Evolutionary conservation across 2,329 filamentous ascomycete species (phyloP).

Genomic region (Penicillium capsulatum): DNA sequence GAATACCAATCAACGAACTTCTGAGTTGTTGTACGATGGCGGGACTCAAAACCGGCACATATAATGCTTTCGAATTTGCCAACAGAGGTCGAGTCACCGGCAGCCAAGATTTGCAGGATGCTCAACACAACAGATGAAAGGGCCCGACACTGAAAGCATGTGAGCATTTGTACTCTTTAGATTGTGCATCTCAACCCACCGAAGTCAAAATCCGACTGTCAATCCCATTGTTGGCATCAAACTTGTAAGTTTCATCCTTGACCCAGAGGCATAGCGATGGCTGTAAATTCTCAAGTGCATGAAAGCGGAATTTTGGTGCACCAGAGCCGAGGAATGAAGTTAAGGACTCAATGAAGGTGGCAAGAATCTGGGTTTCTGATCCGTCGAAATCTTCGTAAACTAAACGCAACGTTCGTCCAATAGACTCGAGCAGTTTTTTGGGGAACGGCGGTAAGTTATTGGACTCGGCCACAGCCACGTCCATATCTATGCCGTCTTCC

Average conservation of each 20-base stretch:
- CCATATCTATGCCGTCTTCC: slow-evolving; percentile 8
- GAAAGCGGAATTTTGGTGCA: slow-evolving; percentile 49
- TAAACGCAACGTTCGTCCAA: slow-evolving; percentile 50
- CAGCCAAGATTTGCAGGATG: slow-evolving; percentile 28
- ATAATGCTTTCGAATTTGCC: slow-evolving; percentile 51
- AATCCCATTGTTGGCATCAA: slow-evolving; percentile 26
- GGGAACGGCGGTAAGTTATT: slow-evolving; percentile 16
- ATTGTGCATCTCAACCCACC: slow-evolving; percentile 27
- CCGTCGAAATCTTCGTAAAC: slow-evolving; percentile 51
- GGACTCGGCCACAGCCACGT: slow-evolving; percentile 4
- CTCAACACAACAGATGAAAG: slow-evolving; percentile 32
- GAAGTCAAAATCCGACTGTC: slow-evolving; percentile 33
- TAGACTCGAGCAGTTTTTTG: slow-evolving; percentile 60
- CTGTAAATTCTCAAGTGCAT: slow-evolving; percentile 59
- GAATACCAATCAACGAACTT: slow-evolving; percentile 63
- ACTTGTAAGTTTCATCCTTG: slow-evolving; percentile 27
- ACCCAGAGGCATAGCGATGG: slow-evolving; percentile 33
- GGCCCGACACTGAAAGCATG: slow-evolving; percentile 27
- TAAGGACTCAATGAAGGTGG: slow-evolving; percentile 53
- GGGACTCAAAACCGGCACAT: slow-evolving; percentile 51
- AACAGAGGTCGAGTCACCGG: slow-evolving; percentile 39
- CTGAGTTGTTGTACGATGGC: slow-evolving; percentile 49
- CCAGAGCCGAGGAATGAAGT: slow-evolving; percentile 52
- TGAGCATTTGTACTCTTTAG: slow-evolving; percentile 17
- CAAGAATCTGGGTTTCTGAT: slow-evolving; percentile 39